Evolutionary conservation across 2,329 filamentous ascomycete species (phyloP).

Genomic region (Claviceps quebecensis): DNA sequence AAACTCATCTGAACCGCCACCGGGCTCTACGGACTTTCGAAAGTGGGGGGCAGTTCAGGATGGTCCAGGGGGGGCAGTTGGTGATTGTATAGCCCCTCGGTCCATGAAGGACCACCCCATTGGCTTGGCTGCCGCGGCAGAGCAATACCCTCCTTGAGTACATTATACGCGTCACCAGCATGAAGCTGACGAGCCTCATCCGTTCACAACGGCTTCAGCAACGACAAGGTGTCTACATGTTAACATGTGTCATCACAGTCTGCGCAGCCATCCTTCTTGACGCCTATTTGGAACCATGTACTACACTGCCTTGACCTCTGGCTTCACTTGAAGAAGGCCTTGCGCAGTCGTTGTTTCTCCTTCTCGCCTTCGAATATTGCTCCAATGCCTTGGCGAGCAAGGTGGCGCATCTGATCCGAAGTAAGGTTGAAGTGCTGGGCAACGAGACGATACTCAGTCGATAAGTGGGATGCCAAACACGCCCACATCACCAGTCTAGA

Average conservation of each 20-base stretch:
- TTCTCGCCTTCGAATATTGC: conserved; percentile 51
- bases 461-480: conserved; percentile 67
- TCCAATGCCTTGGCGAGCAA: conserved; percentile 48
- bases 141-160: no score
- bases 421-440: conserved; percentile 53
- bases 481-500: conserved; percentile 68
- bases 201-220: not conserved
- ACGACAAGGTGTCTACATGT: not conserved
- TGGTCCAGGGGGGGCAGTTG: no score
- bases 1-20: no score
- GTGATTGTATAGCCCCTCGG: no score
- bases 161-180: not conserved
- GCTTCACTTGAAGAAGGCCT: conserved; percentile 26
- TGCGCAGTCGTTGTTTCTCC: conserved; percentile 43
- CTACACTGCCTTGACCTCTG: not conserved
- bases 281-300: no score
- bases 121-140: conserved; percentile 5
- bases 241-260: not conserved
- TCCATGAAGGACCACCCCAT: not conserved
- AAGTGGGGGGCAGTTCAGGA: no score
- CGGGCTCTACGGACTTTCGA: no score
- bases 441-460: conserved; percentile 63
- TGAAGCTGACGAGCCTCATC: not conserved
- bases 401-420: conserved; percentile 28
- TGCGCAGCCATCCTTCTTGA: not conserved